Evolutionary conservation across 352 stramenopile genomes (phyloP).

Genomic region (Aphanomyces astaci): DNA sequence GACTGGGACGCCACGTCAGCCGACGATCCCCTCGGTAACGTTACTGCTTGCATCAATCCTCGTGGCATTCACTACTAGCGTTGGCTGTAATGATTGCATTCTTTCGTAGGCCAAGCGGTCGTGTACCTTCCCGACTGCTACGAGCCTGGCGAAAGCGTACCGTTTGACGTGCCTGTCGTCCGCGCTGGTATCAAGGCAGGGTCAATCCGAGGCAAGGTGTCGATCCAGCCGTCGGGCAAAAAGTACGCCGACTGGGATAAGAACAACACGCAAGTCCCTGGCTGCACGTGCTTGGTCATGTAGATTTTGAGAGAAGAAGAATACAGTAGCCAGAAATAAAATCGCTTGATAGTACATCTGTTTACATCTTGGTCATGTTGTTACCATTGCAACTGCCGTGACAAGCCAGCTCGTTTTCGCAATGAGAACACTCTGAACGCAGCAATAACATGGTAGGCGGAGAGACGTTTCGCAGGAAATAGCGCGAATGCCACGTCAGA

Average conservation of each 20-base stretch:
- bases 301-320: too few species aligned
- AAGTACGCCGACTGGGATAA: conserved; percentile 17
- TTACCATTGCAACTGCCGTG: too few species aligned
- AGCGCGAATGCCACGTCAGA: too few species aligned
- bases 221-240: conserved; percentile 53
- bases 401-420: too few species aligned
- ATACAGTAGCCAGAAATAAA: too few species aligned
- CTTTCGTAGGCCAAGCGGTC: conserved; percentile 37
- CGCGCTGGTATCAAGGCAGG: conserved; percentile 51
- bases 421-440: too few species aligned
- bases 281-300: conserved; percentile 14
- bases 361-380: too few species aligned
- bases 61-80: neutral
- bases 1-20: conserved; percentile 71
- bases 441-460: too few species aligned
- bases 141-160: conserved; percentile 22
- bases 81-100: neutral
- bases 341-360: too few species aligned
- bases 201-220: conserved; percentile 42
- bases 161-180: conserved; percentile 45
- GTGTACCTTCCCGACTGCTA: conserved; percentile 54
- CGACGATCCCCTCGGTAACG: conserved; percentile 59
- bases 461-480: too few species aligned
- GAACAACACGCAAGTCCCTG: neutral
- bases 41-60: neutral